Evolutionary conservation across 331 rosid genomes (phyloP).

Genomic region (Malus hybrid): DNA sequence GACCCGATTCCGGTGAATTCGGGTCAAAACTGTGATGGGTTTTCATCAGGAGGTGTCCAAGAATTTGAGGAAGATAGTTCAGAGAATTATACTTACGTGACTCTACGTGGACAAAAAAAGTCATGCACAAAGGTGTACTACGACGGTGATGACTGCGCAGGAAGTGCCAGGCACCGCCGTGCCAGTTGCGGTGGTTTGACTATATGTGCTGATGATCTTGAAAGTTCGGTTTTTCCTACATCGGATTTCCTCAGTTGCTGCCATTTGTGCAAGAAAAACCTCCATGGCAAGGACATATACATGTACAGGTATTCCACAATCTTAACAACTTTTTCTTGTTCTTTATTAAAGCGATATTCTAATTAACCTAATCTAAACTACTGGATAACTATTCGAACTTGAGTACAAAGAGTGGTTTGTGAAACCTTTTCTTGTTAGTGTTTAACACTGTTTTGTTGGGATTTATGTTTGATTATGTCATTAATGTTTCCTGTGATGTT

Average conservation of each 20-base stretch:
- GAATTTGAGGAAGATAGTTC: conserved; percentile 33
- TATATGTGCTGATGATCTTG: not conserved
- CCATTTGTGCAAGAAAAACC: conserved; percentile 55
- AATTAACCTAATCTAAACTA: not conserved
- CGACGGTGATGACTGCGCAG: conserved; percentile 34
- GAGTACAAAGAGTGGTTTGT: not conserved
- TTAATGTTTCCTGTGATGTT: not conserved
- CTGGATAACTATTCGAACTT: no score
- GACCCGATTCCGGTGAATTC: conserved; percentile 44
- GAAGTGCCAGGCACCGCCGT: not conserved
- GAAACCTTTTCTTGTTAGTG: not conserved
- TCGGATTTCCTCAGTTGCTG: conserved; percentile 76
- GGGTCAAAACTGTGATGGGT: conserved; percentile 13
- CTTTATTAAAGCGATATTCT: not conserved
- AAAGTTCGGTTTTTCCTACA: conserved; percentile 25
- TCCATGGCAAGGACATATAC: conserved; percentile 81
- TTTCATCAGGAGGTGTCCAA: conserved; percentile 1
- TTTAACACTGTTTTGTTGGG: not conserved
- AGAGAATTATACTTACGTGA: conserved; percentile 73
- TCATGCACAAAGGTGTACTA: conserved; percentile 62
- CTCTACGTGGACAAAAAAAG: conserved; percentile 45
- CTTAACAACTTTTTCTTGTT: not conserved
- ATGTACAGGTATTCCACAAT: conserved; percentile 67
- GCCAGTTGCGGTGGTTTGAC: not conserved
- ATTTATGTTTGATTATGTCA: not conserved